A percentile compares a stretch with the other conserved stretches of the same genome.
Evolutionary conservation across 805 yeast species (phyloP).

Genomic region (Lipomyces starkeyi): DNA sequence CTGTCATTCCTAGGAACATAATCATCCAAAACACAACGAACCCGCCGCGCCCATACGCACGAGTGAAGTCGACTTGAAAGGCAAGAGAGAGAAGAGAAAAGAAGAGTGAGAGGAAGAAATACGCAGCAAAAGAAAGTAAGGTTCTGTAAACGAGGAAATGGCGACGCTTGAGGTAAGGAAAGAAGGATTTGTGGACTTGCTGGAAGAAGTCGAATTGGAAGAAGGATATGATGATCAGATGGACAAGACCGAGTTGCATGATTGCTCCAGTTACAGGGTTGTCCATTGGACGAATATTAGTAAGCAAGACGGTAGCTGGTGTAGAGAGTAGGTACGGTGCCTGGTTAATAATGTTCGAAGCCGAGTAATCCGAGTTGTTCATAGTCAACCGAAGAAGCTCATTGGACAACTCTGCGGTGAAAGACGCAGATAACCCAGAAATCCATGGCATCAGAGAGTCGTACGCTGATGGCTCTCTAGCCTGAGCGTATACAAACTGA

Average conservation of each 20-base stretch:
- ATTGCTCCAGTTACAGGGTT: constrained; percentile 66
- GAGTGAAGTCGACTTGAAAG: constrained; percentile 65
- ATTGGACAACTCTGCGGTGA: constrained; percentile 28
- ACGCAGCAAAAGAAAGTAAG: constrained; percentile 57
- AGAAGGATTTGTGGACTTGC: constrained; percentile 58
- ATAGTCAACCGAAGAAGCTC: constrained; percentile 45
- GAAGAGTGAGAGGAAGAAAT: constrained; percentile 61
- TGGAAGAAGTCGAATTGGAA: constrained; percentile 68
- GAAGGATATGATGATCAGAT: constrained; percentile 71
- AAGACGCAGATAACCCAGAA: constrained; percentile 45
- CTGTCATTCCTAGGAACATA: constrained; percentile 69
- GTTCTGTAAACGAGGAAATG: constrained; percentile 62
- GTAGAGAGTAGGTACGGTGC: constrained; percentile 44
- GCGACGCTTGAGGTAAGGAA: constrained; percentile 52
- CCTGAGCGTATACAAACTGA: constrained; percentile 61
- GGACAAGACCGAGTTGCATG: constrained; percentile 75
- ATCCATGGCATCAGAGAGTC: constrained; percentile 55
- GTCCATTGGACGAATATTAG: constrained; percentile 59
- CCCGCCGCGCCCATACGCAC: constrained; percentile 68
- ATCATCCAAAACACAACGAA: constrained; percentile 78
- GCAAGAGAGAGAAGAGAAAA: constrained; percentile 68
- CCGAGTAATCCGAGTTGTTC: constrained; percentile 39
- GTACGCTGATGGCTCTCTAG: constrained; percentile 63
- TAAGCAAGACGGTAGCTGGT: constrained; percentile 48
- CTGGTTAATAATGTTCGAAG: constrained; percentile 38